Evolutionary conservation across 2,329 filamentous ascomycete species (phyloP).

Genomic region (Alternaria gansuensis): DNA sequence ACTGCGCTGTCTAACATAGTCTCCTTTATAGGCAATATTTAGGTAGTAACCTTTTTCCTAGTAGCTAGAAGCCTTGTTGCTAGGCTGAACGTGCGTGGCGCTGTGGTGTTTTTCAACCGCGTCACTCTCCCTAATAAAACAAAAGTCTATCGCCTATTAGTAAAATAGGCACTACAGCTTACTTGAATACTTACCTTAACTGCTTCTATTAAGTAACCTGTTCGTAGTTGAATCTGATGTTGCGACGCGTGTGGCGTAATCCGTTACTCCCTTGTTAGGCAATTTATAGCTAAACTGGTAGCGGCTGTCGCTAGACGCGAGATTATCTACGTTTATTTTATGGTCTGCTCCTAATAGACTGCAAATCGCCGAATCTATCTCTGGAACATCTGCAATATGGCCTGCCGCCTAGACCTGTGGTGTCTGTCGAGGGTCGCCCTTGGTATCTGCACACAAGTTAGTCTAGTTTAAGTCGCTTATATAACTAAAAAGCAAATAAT

Average conservation of each 20-base stretch:
- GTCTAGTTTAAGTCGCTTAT: background rate
- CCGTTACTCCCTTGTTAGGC: background rate
- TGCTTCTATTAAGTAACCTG: background rate
- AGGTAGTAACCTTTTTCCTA: background rate
- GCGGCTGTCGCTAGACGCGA: background rate
- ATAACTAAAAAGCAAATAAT: background rate
- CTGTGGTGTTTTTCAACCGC: background rate
- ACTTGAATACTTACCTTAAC: conserved; percentile 4
- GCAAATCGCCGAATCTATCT: background rate
- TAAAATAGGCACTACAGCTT: background rate
- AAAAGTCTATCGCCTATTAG: background rate
- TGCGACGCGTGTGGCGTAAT: too few relatives aligned
- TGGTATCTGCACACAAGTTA: conserved; percentile 1
- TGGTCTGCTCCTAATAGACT: background rate
- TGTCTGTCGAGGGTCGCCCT: conserved; percentile 3
- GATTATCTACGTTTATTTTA: background rate
- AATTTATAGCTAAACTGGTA: conserved; percentile 2
- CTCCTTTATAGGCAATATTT: background rate
- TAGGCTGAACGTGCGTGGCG: background rate
- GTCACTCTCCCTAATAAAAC: background rate
- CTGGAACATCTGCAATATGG: background rate
- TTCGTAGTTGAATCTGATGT: background rate
- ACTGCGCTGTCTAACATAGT: background rate
- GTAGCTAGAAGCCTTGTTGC: background rate
- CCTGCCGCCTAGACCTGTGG: background rate